Base-by-base conservation (phyloP, 176 grass and related monocot genomes). In the Raddia distichophylla region DNA sequence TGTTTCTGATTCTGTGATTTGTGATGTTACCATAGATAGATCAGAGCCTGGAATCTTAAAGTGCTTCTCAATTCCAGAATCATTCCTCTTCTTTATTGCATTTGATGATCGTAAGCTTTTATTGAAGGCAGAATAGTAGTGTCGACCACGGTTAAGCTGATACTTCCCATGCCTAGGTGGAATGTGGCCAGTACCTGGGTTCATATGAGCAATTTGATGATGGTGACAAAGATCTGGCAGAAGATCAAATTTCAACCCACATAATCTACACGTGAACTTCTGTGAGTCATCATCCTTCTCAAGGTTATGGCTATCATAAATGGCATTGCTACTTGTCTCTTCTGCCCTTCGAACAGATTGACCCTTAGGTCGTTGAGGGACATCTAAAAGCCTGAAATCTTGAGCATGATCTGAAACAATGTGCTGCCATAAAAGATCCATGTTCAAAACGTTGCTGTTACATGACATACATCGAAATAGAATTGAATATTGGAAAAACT, bases 401-500 rank as follows among this genome's bases (percentile, higher is more conserved):
- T 77, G 81, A 10, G 86, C 59, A 80, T 99, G 96, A 79, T 86
- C 91, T 19, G 96, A 93, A 60, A 95, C 82, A 72, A 99, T 90
- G 64, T 99, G 96, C 60, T 93, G 96, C 85, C 91, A 99, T 82
- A 99, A 81, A 53, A 89, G 87, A 80, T 93, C 96, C 37, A 87
- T 92, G 82, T 82, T 91, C 68, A 93, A 84, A 84, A 99, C 95
- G 43, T 91, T 94, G 69, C 82, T 84, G 82, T 91, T 80, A 73
- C 96, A 99, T 56, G 87, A 88, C 76, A 93, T 91, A 64, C 96
- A 99, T 75, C 93, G 87, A 68, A 99, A 90, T 47, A 99, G 79
- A 75, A 79, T 90, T n/a, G 93, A 99, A 74, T 91, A 88, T 68
- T 99, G 91, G 42, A 99, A 69, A 75, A 82, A 93, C 53, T 95